Evolutionary conservation across 345 rosid species (phyloP).

Genomic region (Syzygium aqueum): DNA sequence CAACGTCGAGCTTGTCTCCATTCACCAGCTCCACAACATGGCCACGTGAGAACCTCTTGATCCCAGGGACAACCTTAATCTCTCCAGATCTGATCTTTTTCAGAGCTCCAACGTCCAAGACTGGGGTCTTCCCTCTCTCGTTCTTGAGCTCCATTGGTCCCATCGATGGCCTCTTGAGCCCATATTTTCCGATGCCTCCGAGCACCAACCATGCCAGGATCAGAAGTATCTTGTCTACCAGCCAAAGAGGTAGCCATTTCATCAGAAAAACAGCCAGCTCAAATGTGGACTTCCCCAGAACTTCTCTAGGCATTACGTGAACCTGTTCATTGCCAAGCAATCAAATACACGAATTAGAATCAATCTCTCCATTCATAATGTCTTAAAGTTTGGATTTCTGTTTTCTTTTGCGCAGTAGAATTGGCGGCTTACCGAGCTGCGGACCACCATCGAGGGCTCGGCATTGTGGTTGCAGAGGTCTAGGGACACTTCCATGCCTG

Average conservation of each 20-base stretch:
- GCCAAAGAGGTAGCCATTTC: slow-evolving; percentile 72
- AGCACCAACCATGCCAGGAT: slow-evolving; percentile 41
- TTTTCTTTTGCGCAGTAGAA: background rate
- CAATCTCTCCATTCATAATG: background rate
- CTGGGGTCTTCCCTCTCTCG: slow-evolving; percentile 63
- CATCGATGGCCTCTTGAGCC: slow-evolving; percentile 53
- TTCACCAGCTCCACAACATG: slow-evolving; percentile 49
- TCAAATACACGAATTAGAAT: background rate
- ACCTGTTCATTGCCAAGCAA: slow-evolving; percentile 17
- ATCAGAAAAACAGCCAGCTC: slow-evolving; percentile 43
- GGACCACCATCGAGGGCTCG: slow-evolving; percentile 35
- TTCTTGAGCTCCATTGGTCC: slow-evolving; percentile 69
- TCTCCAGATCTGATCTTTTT: slow-evolving; percentile 58
- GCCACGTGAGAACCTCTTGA: slow-evolving; percentile 39
- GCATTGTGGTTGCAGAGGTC: slow-evolving; percentile 43
- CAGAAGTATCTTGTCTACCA: slow-evolving; percentile 59
- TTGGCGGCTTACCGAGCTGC: slow-evolving; percentile 22
- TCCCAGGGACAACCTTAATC: slow-evolving; percentile 64
- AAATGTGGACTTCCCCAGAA: slow-evolving; percentile 55
- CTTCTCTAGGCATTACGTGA: slow-evolving; percentile 61
- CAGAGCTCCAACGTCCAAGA: slow-evolving; percentile 69
- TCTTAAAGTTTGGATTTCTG: background rate
- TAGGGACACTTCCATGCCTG: slow-evolving; percentile 49
- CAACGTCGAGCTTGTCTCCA: slow-evolving; percentile 44
- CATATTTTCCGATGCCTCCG: slow-evolving; percentile 46